Evolutionary conservation across 208 protist species (phyloP), one percentile per base, ranked within the genome.

Genomic region (Leishmania braziliensis): DNA sequence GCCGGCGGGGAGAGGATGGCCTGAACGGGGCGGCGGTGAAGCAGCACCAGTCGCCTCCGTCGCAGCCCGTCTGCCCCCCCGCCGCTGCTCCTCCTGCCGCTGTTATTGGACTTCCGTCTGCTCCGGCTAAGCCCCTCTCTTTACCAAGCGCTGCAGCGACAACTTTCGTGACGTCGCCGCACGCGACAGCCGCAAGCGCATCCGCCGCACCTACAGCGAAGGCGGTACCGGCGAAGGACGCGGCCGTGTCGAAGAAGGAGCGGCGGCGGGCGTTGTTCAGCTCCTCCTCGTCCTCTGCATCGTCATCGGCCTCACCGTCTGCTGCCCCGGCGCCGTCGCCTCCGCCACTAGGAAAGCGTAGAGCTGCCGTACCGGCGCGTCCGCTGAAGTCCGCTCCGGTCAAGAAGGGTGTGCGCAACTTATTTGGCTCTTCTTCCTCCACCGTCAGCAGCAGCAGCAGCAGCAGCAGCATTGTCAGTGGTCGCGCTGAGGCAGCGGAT

Each of bases 281-380:
- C 62, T 84, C 80, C 26, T 87, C 84, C 29, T 88, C 84, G n/a
- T 82, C 75, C 29, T 85, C 81, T 60, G 2, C 36, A 51, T 48
- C 62, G 71, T 50, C 43, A 33, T 73, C 71, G 16, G 23, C 51
- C 50, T 75, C 76, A 29, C 65, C 81, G 5, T n/a, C 58, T 43
- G 70, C 71, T 48, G 73, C 71, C 16, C 75, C 48, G 48, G 50
- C 65, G 48, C 66, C 29, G 36, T 48, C 73, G 33, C n/a, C 48
- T 48, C 72, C n/a, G 72, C 72, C n/a, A 66, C 20, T 66, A 9
- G 33, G 10, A 23, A 66, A 66, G 20, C n/a, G 60, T 29, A 3
- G 23, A 8, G 26, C 51, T 53, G 29, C 71, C 5, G 71, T 26
- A 53, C 20, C 50, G 71, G 26, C 29, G 71, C 71, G 50, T 29